Evolutionary conservation across 768 basidiomycete genomes (phyloP).

Genomic region (Kondoa subrosea): DNA sequence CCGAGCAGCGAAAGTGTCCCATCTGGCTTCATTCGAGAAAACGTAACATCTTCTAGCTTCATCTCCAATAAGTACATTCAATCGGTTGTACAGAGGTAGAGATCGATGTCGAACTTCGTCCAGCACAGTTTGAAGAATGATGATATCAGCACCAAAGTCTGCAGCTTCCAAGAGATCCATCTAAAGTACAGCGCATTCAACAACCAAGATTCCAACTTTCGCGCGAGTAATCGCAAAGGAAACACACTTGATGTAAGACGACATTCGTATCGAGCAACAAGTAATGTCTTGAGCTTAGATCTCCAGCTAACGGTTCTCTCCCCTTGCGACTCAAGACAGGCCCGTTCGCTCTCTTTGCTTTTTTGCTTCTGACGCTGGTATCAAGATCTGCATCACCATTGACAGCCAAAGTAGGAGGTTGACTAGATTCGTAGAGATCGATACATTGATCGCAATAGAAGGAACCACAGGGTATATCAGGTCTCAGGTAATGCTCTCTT

Average conservation of each 20-base stretch:
- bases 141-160: conserved; percentile 57
- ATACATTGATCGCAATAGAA: conserved; percentile 50
- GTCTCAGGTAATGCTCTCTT: conserved; percentile 79
- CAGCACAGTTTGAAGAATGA: conserved; percentile 84
- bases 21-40: conserved; percentile 38
- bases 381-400: conserved; percentile 38
- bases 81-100: conserved; percentile 75
- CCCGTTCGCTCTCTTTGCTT: conserved; percentile 10
- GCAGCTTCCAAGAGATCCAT: conserved; percentile 84
- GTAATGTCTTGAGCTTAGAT: conserved; percentile 41
- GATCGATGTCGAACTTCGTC: conserved; percentile 93
- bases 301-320: conserved; percentile 14
- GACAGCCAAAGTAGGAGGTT: conserved; percentile 41
- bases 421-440: conserved; percentile 27
- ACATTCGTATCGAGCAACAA: conserved; percentile 89
- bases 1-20: conserved; percentile 50
- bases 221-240: neutral
- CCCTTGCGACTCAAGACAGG: conserved; percentile 47
- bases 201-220: neutral
- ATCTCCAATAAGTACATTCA: conserved; percentile 63
- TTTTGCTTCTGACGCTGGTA: conserved; percentile 4
- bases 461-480: conserved; percentile 77
- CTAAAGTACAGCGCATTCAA: conserved; percentile 34
- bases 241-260: conserved; percentile 61
- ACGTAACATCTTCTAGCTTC: conserved; percentile 41